A percentile compares a stretch with the other conserved stretches of the same genome.
Conservation (phyloP, 352 stramenopile species). For the Phytopythium litorale region DNA sequence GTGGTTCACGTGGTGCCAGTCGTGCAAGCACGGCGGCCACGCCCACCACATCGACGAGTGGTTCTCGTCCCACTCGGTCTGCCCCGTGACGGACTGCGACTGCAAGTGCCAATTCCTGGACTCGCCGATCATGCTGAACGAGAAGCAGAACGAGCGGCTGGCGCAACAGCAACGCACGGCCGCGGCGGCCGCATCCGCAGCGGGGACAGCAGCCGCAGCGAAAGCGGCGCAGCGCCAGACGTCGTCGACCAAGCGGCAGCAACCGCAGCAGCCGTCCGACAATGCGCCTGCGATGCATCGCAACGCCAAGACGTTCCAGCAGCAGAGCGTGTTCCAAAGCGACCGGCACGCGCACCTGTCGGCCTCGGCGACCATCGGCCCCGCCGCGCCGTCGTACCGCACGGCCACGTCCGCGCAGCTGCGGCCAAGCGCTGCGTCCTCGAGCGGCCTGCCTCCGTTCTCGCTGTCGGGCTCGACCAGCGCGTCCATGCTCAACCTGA, state of each 20-base stretch:
- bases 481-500: constrained; percentile 22
- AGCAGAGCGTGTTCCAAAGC: constrained; percentile 16
- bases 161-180: constrained; percentile 29
- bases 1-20: constrained; percentile 95
- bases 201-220: constrained; percentile 7
- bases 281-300: constrained; percentile 5
- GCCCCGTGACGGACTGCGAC: constrained; percentile 92
- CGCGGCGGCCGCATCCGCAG: constrained; percentile 5
- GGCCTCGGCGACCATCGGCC: constrained; percentile 26
- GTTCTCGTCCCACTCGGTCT: constrained; percentile 89
- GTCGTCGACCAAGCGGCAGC: constrained; percentile 27
- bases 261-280: constrained; percentile 21
- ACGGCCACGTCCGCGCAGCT: constrained; percentile 28
- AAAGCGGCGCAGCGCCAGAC: constrained; percentile 5
- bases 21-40: constrained; percentile 88
- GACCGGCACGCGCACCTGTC: constrained; percentile 16
- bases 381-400: constrained; percentile 21
- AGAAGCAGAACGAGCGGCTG: constrained; percentile 42
- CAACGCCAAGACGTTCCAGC: constrained; percentile 26
- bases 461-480: constrained; percentile 27
- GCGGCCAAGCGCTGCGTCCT: constrained; percentile 17
- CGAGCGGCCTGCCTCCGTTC: constrained; percentile 30
- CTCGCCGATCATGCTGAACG: constrained; percentile 51
- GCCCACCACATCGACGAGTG: constrained; percentile 93
- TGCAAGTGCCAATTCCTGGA: constrained; percentile 88